phyloP scores from a whole-genome alignment of 257 asterid species.

The Gardenia jasminoides region DNA sequence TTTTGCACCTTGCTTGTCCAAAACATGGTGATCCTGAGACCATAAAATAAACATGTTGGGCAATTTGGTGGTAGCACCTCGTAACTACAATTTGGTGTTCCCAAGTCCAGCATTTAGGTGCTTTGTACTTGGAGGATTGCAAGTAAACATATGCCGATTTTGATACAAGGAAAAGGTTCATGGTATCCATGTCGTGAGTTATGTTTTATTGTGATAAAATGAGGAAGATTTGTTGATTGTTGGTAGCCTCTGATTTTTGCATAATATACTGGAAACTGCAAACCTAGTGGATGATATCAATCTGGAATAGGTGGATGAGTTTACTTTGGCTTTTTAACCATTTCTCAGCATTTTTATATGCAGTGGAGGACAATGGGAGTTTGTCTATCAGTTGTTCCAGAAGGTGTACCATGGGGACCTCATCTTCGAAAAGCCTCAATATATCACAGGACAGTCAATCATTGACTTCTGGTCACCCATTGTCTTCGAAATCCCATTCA shows the following conservation, averaged over 20 bases:
- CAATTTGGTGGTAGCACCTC: neutral
- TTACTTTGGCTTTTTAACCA: conserved; percentile 3
- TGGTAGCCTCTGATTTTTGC: too few species aligned
- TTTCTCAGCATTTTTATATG: conserved; percentile 15
- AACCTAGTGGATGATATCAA: neutral
- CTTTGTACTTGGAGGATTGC: neutral
- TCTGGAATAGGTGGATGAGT: neutral
- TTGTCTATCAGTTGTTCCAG: conserved; percentile 34
- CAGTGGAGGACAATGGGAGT: conserved; percentile 28
- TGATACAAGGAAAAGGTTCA: neutral
- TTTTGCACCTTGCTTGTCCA: neutral
- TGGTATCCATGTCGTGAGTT: neutral
- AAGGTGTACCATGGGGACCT: conserved; percentile 33
- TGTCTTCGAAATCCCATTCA: conserved; percentile 32
- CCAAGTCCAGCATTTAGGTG: neutral
- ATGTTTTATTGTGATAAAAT: neutral
- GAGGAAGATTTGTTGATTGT: neutral
- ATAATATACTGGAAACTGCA: neutral
- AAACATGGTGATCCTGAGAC: neutral
- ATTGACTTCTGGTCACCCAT: conserved; percentile 32
- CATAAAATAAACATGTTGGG: neutral
- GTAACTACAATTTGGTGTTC: neutral
- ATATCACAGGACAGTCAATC: conserved; percentile 31
- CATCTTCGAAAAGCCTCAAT: conserved; percentile 40
- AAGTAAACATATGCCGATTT: neutral